Base-by-base conservation (phyloP, 257 asterid genomes). In the Paulownia fortunei region DNA sequence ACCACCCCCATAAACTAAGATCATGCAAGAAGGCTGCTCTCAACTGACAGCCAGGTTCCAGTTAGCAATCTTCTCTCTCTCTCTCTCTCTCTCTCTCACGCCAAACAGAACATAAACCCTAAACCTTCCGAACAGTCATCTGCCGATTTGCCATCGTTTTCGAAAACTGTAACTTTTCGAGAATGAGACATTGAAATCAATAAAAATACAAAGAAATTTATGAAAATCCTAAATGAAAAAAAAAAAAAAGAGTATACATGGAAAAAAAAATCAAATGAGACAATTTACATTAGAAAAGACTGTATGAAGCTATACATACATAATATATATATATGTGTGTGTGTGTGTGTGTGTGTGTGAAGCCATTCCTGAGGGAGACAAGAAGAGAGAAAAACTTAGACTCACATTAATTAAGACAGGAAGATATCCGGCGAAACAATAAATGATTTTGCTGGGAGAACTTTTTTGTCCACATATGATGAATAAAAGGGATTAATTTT, bases 1-100 rank as follows among this genome's bases (percentile, higher is more conserved):
- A 44, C 6, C 55, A 11, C n/a, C 27, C 62, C 62, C 68, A 77
- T 30, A 63, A 82, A 82, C 69, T 3, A 79, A 60, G 77, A 93
- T 90, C 98, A 91, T 86, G 95, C 96, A 91, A 91, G 88, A 93
- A 84, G 84, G 81, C 92, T 89, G 90, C 89, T 84, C 86, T 74
- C 76, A 82, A 86, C 85, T 80, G 87, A 91, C 94, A 89, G 72
- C 16, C 69, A 81, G 75, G 13, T 85, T 78, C 89, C 98, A 93
- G 97, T 96, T 91, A 86, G 87, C 92, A 70, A 23, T 21, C 58
- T 5, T 63, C 70, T 79, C 81, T 76, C 86, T 80, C 87, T 74
- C 36, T 30, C 36, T 30, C 36, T 30, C 36, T 30, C 36, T 30
- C 36, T 30, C 78, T 30, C 82, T 86, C 94, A 88, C 82, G 94